Base-by-base conservation (phyloP, 2,329 filamentous ascomycete genomes). In the Paecilomyces formosus region DNA sequence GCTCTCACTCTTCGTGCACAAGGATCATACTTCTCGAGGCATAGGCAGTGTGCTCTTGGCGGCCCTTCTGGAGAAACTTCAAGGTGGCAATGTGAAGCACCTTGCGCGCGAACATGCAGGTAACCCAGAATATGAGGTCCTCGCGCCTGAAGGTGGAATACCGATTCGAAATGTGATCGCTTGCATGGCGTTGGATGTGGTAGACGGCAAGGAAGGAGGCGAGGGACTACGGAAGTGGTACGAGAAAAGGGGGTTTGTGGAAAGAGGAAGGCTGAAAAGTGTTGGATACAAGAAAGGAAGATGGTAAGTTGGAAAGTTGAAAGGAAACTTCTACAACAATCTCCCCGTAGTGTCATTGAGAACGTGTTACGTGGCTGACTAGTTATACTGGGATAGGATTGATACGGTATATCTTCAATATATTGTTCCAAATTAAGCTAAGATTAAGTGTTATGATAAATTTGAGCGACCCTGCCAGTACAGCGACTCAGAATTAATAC, bases 1-100 rank as follows among this genome's bases (percentile, higher is more conserved):
- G 59, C 62, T 77, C 6, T 70, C 69, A 0, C 62, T 78, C 12
- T 76, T 76, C 58, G 68, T 75, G 53, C 73, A 74, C 58, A 72
- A 70, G 1, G 66, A 70, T 0, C 60, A 75, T 51, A 68, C 63
- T 13, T 64, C 61, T 1, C 64, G 61, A 18, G 70, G 71, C 2
- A 63, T 76, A 31, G 76, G 75, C 4, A 66, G 70, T 3, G 55
- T 30, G 35, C 60, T 77, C 18, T 62, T 77, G 11, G 59, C 58
- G 15, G 61, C 62, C 45, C 54, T 77, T 1, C 33, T 76, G 51
- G 64, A 64, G 1, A 51, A 63, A n/a, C 62, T 75, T 5, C 63
- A 63, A 18, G 53, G 45, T 9, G 63, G 65, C 7, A 63, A 67
- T 15, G 62, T 63, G 2, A 64, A 60, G 31, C 68, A 70, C 60